These are phyloP conservation scores for Xylaria sp. DNA, from an alignment of 2,329 filamentous ascomycete species.

Conservation along the genomic window DNA sequence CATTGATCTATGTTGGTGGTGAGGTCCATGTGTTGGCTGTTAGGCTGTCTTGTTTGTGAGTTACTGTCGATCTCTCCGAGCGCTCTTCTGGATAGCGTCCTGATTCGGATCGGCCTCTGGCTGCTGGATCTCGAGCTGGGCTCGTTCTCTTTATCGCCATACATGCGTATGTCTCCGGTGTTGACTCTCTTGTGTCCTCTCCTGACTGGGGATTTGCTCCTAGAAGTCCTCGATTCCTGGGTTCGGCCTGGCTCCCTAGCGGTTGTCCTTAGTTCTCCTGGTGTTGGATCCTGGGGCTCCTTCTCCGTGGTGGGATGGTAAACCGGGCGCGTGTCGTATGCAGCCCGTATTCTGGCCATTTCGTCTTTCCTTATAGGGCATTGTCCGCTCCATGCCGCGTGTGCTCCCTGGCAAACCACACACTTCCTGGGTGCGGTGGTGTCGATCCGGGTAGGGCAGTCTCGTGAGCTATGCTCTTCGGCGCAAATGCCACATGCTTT, in stretches of 20 bases:
- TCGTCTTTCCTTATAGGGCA: neutral
- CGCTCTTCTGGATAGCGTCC: neutral
- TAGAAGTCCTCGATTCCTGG: neutral
- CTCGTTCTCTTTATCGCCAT: neutral
- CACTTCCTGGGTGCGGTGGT: conserved; percentile 5
- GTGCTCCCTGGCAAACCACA: conserved; percentile 1
- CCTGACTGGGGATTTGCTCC: neutral
- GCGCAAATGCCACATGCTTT: neutral
- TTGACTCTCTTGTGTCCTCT: too few species aligned
- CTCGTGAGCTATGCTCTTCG: neutral
- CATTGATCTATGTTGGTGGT: neutral
- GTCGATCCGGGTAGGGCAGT: conserved; percentile 5
- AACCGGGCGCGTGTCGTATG: neutral
- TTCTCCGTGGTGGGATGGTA: neutral
- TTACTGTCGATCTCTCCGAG: conserved; percentile 4
- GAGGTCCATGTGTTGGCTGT: neutral
- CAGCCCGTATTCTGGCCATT: neutral
- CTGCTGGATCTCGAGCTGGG: neutral
- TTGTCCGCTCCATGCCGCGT: conserved; percentile 1
- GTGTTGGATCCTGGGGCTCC: neutral
- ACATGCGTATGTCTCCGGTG: neutral
- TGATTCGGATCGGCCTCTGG: neutral
- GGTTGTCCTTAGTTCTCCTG: neutral
- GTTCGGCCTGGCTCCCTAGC: neutral
- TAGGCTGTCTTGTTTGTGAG: neutral